Base-by-base conservation (phyloP, 495 filamentous ascomycete genomes). In the Aspergillus wentii region DNA sequence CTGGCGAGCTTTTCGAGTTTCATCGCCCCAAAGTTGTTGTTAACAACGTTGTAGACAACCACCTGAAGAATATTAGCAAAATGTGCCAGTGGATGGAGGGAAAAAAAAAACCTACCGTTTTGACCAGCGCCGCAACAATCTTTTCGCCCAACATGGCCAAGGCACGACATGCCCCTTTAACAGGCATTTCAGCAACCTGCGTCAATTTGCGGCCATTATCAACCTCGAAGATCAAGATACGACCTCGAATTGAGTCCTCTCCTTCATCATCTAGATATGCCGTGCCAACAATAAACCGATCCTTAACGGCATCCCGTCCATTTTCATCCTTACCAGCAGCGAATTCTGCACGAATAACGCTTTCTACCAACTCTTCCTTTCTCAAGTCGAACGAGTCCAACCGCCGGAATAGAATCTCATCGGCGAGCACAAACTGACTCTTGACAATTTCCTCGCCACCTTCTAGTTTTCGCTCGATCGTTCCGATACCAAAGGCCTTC, bases 241-340 rank as follows among this genome's bases (percentile, higher is more conserved):
- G 77, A 2, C 92, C 92, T 30, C 78, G 71, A 11, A 76, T 68
- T 8, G 71, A 63, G 10, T 65, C 64, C 1, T 66, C 56, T 8
- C 57, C 56, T 9, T 71, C 70, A 22, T 90, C 81, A 26, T 80
- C 74, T 30, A 91, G 44, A 45, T 78, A 88, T 21, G 83, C 80
- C 10, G 94, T 96, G 7, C 92, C 92, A 2, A 96, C 81, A 16
- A 99, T 58, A 49, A 96, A 96, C 11, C 88, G 69, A 53, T 98
- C 92, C 20, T 66, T 68, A 17, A 32, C 46, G 6, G 33, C 33
- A 4, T 56, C 58, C 16, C 51, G 50, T 8, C 62, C 59, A 33
- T 66, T 46, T 2, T 74, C 76, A 21, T 68, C 72, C 22, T 71
- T 70, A 10, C 82, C 82, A 33, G 78, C 71, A 0, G 68, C 62